A percentile compares a stretch with the other conserved stretches of the same genome.
These are phyloP conservation scores for Phialocephala subalpina DNA, from an alignment of 2,329 filamentous ascomycete species.

Conservation along the genomic window DNA sequence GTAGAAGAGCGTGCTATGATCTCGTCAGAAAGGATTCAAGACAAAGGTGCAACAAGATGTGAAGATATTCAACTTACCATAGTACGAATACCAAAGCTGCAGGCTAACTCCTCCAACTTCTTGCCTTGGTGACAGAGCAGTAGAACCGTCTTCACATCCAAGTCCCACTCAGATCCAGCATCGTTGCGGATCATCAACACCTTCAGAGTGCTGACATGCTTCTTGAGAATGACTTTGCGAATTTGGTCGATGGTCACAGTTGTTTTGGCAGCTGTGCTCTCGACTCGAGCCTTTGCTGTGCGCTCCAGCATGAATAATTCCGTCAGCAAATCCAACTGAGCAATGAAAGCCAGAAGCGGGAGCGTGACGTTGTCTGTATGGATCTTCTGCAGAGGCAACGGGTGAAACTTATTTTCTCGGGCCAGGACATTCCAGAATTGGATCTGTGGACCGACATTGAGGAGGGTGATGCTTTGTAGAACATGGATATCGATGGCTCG, in stretches of 20 bases:
- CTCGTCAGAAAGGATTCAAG: constrained; percentile 12
- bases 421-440: constrained; percentile 65
- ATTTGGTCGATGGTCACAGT: constrained; percentile 64
- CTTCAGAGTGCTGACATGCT: constrained; percentile 62
- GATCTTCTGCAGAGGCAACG: constrained; percentile 63
- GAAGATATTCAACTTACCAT: constrained; percentile 54
- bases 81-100: constrained; percentile 60
- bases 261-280: constrained; percentile 60
- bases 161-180: constrained; percentile 60
- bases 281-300: constrained; percentile 57
- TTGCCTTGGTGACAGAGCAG: constrained; percentile 60
- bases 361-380: constrained; percentile 69
- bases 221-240: constrained; percentile 61
- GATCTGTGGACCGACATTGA: constrained; percentile 69
- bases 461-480: constrained; percentile 64
- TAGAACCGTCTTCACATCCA: constrained; percentile 61
- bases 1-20: constrained; percentile 64
- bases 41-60: not conserved
- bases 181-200: constrained; percentile 69
- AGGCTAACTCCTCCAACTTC: constrained; percentile 62
- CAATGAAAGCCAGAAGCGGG: constrained; percentile 61
- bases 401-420: constrained; percentile 59
- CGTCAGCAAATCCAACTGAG: constrained; percentile 60
- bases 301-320: constrained; percentile 68
- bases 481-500: constrained; percentile 63